phyloP scores from a whole-genome alignment of 257 asterid species.

The Primulina tabacum region DNA sequence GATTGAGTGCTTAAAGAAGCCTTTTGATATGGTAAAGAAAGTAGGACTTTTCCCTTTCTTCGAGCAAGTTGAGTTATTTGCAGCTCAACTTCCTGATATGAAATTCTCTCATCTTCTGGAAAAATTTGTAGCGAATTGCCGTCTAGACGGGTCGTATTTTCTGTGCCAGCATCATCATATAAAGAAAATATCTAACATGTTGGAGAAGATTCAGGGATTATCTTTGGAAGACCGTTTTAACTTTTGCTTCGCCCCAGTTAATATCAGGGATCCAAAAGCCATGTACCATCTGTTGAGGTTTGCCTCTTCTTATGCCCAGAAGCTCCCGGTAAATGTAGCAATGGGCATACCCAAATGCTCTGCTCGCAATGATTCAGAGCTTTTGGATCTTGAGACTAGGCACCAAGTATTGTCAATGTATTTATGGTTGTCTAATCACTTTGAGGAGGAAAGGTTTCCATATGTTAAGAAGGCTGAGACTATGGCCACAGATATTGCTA shows the following conservation, averaged over 20 bases:
- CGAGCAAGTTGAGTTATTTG: conserved; percentile 89
- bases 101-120: conserved; percentile 70
- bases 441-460: conserved; percentile 72
- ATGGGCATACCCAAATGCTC: conserved; percentile 81
- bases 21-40: conserved; percentile 76
- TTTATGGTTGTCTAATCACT: conserved; percentile 88
- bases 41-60: conserved; percentile 92
- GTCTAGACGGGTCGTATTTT: conserved; percentile 72
- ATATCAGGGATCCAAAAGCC: conserved; percentile 85
- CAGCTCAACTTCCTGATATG: conserved; percentile 60
- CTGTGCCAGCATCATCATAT: conserved; percentile 73
- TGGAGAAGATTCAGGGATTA: conserved; percentile 67
- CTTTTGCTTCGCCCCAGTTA: conserved; percentile 92
- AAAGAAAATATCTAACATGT: conserved; percentile 79
- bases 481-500: conserved; percentile 80
- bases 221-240: conserved; percentile 85
- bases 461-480: conserved; percentile 69
- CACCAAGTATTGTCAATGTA: conserved; percentile 94
- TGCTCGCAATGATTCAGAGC: conserved; percentile 88
- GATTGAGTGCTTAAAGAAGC: conserved; percentile 77
- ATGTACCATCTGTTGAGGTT: conserved; percentile 79
- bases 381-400: conserved; percentile 89
- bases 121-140: conserved; percentile 63
- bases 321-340: conserved; percentile 79
- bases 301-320: conserved; percentile 67